phyloP scores from a whole-genome alignment of 495 filamentous ascomycete genomes.

The Aspergillus kassunensis region DNA sequence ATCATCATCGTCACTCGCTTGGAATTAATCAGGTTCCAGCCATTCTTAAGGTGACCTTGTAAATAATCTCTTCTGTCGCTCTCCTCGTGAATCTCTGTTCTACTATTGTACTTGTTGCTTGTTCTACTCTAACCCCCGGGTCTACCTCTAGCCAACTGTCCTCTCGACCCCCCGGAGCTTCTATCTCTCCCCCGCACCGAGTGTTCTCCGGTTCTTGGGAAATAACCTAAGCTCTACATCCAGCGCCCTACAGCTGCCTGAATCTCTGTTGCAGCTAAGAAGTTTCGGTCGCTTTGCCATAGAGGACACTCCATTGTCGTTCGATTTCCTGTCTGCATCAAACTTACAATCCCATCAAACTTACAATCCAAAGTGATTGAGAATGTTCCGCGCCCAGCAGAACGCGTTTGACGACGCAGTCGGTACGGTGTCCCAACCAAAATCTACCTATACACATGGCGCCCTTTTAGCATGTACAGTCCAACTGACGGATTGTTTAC shows the following conservation, averaged over 20 bases:
- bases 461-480: background rate
- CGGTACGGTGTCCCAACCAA: constrained; percentile 48
- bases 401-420: constrained; percentile 80
- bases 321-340: too few relatives aligned
- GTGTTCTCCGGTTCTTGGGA: constrained; percentile 12
- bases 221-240: constrained; percentile 5
- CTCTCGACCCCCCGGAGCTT: background rate
- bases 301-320: too few relatives aligned
- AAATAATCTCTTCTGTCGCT: constrained; percentile 5
- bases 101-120: background rate
- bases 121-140: background rate
- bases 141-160: background rate
- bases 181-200: constrained; percentile 30
- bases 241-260: constrained; percentile 2
- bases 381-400: constrained; percentile 76
- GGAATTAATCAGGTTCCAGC: constrained; percentile 26
- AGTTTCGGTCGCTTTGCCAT: background rate
- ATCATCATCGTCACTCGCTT: constrained; percentile 16
- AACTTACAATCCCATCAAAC: background rate
- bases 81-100: background rate
- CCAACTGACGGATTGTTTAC: constrained; percentile 22
- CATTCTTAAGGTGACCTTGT: constrained; percentile 10
- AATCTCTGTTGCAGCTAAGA: background rate
- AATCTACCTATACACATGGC: background rate
- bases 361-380: too few relatives aligned